Conservation (phyloP, 140 eudicot species). For the Eryngium alpinum region DNA sequence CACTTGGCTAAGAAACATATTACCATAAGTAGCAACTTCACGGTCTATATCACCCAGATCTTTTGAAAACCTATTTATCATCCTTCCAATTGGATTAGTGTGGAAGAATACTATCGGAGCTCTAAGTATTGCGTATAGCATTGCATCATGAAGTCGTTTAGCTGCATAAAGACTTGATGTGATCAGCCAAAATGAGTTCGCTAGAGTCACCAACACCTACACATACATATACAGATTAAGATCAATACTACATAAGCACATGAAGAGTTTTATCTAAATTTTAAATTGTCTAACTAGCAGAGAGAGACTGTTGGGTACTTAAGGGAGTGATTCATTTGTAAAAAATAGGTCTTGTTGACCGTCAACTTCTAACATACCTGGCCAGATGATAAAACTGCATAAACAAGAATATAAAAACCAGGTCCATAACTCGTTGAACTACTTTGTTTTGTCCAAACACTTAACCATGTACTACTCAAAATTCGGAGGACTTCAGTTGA, state of each 20-base stretch:
- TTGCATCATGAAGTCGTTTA: slow-evolving; percentile 66
- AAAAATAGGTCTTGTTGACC: background rate
- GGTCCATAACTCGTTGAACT: slow-evolving; percentile 38
- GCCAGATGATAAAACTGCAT: slow-evolving; percentile 68
- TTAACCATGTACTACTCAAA: slow-evolving; percentile 92
- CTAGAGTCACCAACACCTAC: slow-evolving; percentile 79
- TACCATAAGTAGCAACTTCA: slow-evolving; percentile 61
- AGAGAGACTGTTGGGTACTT: background rate
- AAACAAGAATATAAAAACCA: slow-evolving; percentile 55
- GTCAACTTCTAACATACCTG: slow-evolving; percentile 41
- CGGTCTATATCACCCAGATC: slow-evolving; percentile 91
- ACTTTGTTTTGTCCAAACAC: slow-evolving; percentile 80
- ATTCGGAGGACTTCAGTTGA: slow-evolving; percentile 69
- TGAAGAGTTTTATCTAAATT: background rate
- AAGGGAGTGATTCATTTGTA: background rate
- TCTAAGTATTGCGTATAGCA: slow-evolving; percentile 73
- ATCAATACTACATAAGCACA: background rate
- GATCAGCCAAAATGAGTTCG: slow-evolving; percentile 86
- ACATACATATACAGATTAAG: slow-evolving; percentile 7
- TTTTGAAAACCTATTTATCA: slow-evolving; percentile 90
- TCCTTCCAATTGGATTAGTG: slow-evolving; percentile 86
- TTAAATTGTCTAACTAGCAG: background rate
- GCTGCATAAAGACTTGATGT: slow-evolving; percentile 89
- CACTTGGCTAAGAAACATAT: slow-evolving; percentile 64
- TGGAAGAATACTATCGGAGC: slow-evolving; percentile 94